These are phyloP conservation scores for Colletotrichum tropicale DNA, from an alignment of 2,329 filamentous ascomycete species.

Conservation along the genomic window DNA sequence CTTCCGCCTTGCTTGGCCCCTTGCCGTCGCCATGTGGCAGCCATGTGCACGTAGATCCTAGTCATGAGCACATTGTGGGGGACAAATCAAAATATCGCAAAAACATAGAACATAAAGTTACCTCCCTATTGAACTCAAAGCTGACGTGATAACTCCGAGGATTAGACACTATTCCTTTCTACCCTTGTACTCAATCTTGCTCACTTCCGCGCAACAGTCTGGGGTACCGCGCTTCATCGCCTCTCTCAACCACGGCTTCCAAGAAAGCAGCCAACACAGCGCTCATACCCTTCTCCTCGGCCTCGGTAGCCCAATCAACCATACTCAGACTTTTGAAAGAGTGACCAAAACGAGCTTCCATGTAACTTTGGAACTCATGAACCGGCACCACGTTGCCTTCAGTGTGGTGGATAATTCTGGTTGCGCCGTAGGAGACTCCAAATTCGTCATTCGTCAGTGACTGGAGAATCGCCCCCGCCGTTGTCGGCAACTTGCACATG, in stretches of 20 bases:
- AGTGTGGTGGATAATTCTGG: background rate
- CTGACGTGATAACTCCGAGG: background rate
- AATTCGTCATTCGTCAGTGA: background rate
- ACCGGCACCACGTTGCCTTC: slow-evolving; percentile 1
- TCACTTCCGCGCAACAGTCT: background rate
- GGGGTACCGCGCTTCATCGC: background rate
- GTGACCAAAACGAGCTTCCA: background rate
- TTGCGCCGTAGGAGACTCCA: background rate
- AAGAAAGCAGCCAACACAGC: background rate
- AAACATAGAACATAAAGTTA: background rate
- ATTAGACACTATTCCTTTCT: background rate
- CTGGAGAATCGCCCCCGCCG: background rate
- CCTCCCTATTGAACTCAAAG: background rate
- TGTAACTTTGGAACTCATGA: background rate
- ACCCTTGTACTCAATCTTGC: background rate
- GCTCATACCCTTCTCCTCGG: background rate
- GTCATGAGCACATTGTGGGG: rapidly evolving
- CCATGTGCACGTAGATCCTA: background rate
- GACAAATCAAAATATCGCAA: background rate
- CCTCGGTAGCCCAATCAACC: background rate
- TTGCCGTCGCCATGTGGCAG: background rate
- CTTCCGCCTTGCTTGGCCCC: background rate
- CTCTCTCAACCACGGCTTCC: background rate
- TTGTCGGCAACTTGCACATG: background rate
- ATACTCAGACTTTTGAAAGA: background rate